These are phyloP conservation scores for Moricandia arvensis DNA, from an alignment of 345 rosid genomes.

Conservation along the genomic window DNA sequence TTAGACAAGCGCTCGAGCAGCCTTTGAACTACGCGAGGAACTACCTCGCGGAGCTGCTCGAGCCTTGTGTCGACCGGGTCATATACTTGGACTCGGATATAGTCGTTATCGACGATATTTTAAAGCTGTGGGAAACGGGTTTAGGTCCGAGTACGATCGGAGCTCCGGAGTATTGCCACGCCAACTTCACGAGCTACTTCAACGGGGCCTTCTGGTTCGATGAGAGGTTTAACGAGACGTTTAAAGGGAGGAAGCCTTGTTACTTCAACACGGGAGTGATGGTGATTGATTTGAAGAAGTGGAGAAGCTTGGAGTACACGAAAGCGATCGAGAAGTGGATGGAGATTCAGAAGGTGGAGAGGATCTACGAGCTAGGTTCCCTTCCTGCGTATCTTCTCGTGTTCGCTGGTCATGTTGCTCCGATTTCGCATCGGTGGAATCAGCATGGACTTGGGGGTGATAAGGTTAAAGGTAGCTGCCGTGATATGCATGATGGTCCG, in stretches of 20 bases:
- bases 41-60: slow-evolving; percentile 58
- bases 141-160: slow-evolving; percentile 50
- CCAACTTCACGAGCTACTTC: slow-evolving; percentile 54
- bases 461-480: slow-evolving; percentile 53
- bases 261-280: slow-evolving; percentile 82
- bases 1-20: slow-evolving; percentile 59
- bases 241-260: slow-evolving; percentile 43
- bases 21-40: slow-evolving; percentile 70
- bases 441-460: slow-evolving; percentile 79
- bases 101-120: slow-evolving; percentile 55
- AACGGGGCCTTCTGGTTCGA: slow-evolving; percentile 53
- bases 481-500: slow-evolving; percentile 57
- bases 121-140: slow-evolving; percentile 45
- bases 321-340: slow-evolving; percentile 59
- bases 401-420: slow-evolving; percentile 58
- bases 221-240: slow-evolving; percentile 31
- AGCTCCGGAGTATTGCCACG: slow-evolving; percentile 70
- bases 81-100: slow-evolving; percentile 68
- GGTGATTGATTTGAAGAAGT: slow-evolving; percentile 64
- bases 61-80: slow-evolving; percentile 46
- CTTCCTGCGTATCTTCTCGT: slow-evolving; percentile 66
- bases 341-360: slow-evolving; percentile 54
- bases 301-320: slow-evolving; percentile 52
- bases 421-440: slow-evolving; percentile 64
- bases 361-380: slow-evolving; percentile 70